Conservation (phyloP, 371 early-diverging fungal genomes). For the Mucor circinelloides region DNA sequence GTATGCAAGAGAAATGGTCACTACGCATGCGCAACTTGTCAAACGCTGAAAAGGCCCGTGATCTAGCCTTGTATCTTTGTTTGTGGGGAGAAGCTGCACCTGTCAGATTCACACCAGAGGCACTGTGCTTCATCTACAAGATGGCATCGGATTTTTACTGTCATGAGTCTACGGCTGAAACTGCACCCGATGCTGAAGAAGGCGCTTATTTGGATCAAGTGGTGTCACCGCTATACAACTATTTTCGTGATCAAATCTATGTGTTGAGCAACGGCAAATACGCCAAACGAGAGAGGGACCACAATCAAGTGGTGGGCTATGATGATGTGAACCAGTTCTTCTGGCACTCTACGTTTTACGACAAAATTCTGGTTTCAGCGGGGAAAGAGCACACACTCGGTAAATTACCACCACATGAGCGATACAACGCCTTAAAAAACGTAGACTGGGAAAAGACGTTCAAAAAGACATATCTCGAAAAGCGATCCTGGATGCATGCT, state of each 20-base stretch:
- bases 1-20: constrained; percentile 73
- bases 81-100: constrained; percentile 91
- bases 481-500: constrained; percentile 83
- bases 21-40: constrained; percentile 73
- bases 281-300: constrained; percentile 82
- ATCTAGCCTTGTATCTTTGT: constrained; percentile 79
- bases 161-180: constrained; percentile 12
- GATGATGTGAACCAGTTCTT: constrained; percentile 92
- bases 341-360: constrained; percentile 76
- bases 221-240: constrained; percentile 79
- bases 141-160: constrained; percentile 68
- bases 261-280: constrained; percentile 70
- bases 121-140: constrained; percentile 84
- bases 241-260: constrained; percentile 79
- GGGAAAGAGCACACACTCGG: constrained; percentile 55
- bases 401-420: constrained; percentile 63
- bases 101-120: constrained; percentile 79
- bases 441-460: constrained; percentile 77
- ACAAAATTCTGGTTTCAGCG: constrained; percentile 58
- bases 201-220: constrained; percentile 74
- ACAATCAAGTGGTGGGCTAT: constrained; percentile 80
- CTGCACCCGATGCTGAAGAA: constrained; percentile 52
- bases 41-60: constrained; percentile 69
- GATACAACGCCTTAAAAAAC: constrained; percentile 65
- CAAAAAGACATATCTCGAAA: constrained; percentile 87